phyloP scores from a whole-genome alignment of 176 grass and related monocot genomes.

The Dendrocalamus sinicus region DNA sequence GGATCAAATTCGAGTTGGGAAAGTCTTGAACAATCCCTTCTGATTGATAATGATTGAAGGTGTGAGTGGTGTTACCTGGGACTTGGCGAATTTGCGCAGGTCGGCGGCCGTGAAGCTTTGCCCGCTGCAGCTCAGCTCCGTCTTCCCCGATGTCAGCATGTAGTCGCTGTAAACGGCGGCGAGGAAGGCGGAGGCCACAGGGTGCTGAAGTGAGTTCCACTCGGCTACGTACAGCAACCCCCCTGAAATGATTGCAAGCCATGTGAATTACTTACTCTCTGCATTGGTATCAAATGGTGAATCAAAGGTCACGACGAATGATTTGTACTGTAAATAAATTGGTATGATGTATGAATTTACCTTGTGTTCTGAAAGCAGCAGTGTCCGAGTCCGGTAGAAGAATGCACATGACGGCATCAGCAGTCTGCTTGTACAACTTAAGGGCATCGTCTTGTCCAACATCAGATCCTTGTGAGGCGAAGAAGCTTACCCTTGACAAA shows the following conservation, averaged over 20 bases:
- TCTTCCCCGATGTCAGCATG: slow-evolving; percentile 57
- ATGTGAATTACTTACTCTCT: neutral
- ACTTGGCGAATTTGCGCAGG: slow-evolving; percentile 75
- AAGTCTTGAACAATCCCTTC: neutral
- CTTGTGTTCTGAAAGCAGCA: slow-evolving; percentile 66
- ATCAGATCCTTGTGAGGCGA: slow-evolving; percentile 47
- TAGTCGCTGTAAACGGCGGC: slow-evolving; percentile 70
- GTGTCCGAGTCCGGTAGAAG: slow-evolving; percentile 73
- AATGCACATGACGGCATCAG: slow-evolving; percentile 75
- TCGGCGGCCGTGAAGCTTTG: slow-evolving; percentile 55
- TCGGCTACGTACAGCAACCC: slow-evolving; percentile 68
- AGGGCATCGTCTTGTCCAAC: slow-evolving; percentile 43
- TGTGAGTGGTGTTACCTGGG: slow-evolving; percentile 49
- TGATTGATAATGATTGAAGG: neutral
- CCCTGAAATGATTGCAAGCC: slow-evolving; percentile 13
- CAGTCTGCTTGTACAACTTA: slow-evolving; percentile 58
- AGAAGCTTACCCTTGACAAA: slow-evolving; percentile 72
- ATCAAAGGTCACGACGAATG: neutral
- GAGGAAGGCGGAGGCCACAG: slow-evolving; percentile 75
- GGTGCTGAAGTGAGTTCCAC: slow-evolving; percentile 79
- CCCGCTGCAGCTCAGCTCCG: slow-evolving; percentile 57
- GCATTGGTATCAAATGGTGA: neutral
- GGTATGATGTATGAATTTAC: neutral
- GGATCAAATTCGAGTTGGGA: neutral
- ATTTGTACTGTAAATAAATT: neutral